A percentile compares a stretch with the other conserved stretches of the same genome.
Conservation (phyloP, 2,329 filamentous ascomycete species). For the Ascomycota sp. region DNA sequence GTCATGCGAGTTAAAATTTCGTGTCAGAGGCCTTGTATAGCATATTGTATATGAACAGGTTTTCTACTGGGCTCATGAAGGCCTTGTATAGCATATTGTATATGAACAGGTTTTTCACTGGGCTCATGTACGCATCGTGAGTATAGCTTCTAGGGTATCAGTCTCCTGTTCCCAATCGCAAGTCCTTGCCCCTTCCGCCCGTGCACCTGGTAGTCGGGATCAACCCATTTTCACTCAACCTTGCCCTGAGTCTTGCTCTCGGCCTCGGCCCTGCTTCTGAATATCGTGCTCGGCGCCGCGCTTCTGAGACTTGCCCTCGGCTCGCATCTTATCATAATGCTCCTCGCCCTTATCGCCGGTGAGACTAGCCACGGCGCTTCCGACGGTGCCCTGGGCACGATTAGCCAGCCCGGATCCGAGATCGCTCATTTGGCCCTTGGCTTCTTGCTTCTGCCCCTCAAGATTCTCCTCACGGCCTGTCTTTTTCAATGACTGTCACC, state of each 20-base stretch:
- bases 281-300: slow-evolving; percentile 67
- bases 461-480: slow-evolving; percentile 60
- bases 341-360: slow-evolving; percentile 51
- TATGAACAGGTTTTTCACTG: no score
- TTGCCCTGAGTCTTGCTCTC: slow-evolving; percentile 17
- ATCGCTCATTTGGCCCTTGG: slow-evolving; percentile 62
- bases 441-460: slow-evolving; percentile 63
- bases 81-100: no score
- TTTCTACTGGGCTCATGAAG: not conserved
- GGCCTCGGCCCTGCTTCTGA: slow-evolving; percentile 45
- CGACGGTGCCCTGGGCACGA: slow-evolving; percentile 51
- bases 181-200: no score
- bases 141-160: not conserved
- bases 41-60: no score
- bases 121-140: no score
- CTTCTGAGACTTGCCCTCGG: slow-evolving; percentile 67
- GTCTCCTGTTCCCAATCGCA: no score
- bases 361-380: slow-evolving; percentile 48
- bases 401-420: slow-evolving; percentile 42
- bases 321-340: slow-evolving; percentile 49
- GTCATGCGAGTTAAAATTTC: no score
- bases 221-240: slow-evolving; percentile 1
- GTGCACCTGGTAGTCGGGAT: no score
- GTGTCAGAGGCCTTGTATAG: no score
- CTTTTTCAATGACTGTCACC: slow-evolving; percentile 42